phyloP scores from a whole-genome alignment of 2,329 filamentous ascomycete genomes.

The Colletotrichum sp. region DNA sequence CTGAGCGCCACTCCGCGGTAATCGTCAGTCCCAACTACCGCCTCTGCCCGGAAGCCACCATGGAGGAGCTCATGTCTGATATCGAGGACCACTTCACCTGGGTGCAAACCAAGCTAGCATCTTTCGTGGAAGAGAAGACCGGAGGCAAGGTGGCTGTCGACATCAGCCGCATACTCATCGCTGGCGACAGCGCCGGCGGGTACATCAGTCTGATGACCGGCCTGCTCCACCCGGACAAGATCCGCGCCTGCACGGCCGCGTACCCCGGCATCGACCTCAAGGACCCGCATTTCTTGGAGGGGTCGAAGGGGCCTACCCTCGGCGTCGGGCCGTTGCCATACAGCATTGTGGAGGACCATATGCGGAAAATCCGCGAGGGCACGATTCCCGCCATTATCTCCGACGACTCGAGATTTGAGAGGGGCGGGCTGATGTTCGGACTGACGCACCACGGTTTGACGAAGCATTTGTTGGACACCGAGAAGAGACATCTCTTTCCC shows the following conservation, averaged over 20 bases:
- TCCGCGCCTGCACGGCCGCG: slow-evolving; percentile 17
- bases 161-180: background rate
- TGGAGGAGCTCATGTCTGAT: slow-evolving; percentile 28
- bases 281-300: background rate
- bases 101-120: slow-evolving; percentile 13
- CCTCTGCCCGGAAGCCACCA: slow-evolving; percentile 24
- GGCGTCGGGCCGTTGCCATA: background rate
- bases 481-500: background rate
- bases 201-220: slow-evolving; percentile 25
- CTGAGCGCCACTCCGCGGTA: slow-evolving; percentile 25
- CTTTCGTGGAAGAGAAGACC: slow-evolving; percentile 21
- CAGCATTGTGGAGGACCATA: background rate
- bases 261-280: slow-evolving; percentile 26
- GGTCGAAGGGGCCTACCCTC: background rate
- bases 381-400: background rate
- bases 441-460: background rate
- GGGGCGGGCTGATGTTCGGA: background rate
- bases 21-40: slow-evolving; percentile 29
- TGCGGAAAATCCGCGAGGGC: background rate
- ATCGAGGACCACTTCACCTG: slow-evolving; percentile 30
- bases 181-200: slow-evolving; percentile 25
- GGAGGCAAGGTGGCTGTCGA: slow-evolving; percentile 18
- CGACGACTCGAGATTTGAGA: background rate
- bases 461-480: background rate
- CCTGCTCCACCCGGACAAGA: slow-evolving; percentile 24